Conservation (phyloP, 768 basidiomycete species). For the Cystobasidium tubakii region DNA sequence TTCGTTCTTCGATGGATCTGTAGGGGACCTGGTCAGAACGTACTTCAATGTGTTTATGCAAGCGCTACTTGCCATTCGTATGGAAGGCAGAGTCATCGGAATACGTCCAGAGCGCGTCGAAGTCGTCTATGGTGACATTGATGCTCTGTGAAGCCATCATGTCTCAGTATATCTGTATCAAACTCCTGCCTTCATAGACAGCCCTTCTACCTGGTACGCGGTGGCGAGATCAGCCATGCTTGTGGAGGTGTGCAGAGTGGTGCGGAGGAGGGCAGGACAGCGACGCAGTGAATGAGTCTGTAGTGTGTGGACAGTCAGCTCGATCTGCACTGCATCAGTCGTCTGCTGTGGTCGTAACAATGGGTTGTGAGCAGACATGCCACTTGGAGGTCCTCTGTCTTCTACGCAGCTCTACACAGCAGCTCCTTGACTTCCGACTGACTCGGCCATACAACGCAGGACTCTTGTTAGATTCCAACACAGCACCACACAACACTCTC, state of each 20-base stretch:
- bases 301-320: not conserved
- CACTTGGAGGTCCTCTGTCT: too few relatives aligned
- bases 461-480: too few relatives aligned
- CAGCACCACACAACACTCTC: not conserved
- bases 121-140: slow-evolving; percentile 19
- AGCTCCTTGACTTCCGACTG: too few relatives aligned
- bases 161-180: not conserved
- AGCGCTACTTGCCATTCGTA: not conserved
- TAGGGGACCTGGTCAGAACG: too few relatives aligned
- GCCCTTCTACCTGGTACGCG: not conserved
- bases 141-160: not conserved
- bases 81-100: not conserved
- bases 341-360: not conserved
- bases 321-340: not conserved
- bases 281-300: not conserved
- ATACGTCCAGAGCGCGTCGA: slow-evolving; percentile 9
- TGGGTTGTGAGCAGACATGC: too few relatives aligned
- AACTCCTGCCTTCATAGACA: not conserved
- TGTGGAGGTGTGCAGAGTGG: not conserved
- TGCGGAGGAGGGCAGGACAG: not conserved
- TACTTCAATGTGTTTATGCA: not conserved
- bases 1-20: slow-evolving; percentile 19
- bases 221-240: not conserved
- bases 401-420: too few relatives aligned
- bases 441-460: not conserved